Base-by-base conservation (phyloP, 495 filamentous ascomycete genomes). In the Amorphotheca resinae region DNA sequence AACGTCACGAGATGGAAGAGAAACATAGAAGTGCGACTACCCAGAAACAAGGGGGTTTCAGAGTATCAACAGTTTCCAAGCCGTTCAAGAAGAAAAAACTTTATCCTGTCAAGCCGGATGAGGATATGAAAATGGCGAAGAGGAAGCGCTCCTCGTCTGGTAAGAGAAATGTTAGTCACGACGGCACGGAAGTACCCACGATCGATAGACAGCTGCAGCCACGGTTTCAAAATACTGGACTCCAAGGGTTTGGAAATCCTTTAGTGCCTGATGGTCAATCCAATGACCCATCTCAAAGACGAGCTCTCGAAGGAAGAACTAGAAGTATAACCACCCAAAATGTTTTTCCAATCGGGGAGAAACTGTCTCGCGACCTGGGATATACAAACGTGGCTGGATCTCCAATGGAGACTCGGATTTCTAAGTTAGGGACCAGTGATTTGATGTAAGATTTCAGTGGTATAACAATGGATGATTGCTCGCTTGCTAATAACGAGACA, bases 51-150 rank as follows among this genome's bases (percentile, higher is more conserved):
- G 34, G 14, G 2, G 18, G 14, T 2, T 37, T 37, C 4, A 21
- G 9, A 17, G 15, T 37, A 5, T 15, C 18, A 1, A 23, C 38
- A 20, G 38, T 9, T 7, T 21, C 31, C 14, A 25, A 38, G 11
- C 23, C 23, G 9, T 18, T 43, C 16, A 4, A 30, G 0, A 48
- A 48, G 26, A 14, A 22, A 2, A 48, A 43, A 23, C 18, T 48
- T 3, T 38, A 48, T 22, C 12, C 18, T 6, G 7, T 48, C 8
- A 48, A 39, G n/a, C 39, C 23, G 6, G 45, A 48, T 22, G 38
- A 40, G 9, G 38, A 28, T 0, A 14, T 40, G 38, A 40, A 40
- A 28, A 20, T 15, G 23, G 21, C 26, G 14, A 40, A 40, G 38
- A 21, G 38, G 22, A 40, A 40, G 23, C 38, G 38, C n/a, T 1